phyloP scores from a whole-genome alignment of 2,329 filamentous ascomycete genomes.

The Cladosporium cucumerinum region DNA sequence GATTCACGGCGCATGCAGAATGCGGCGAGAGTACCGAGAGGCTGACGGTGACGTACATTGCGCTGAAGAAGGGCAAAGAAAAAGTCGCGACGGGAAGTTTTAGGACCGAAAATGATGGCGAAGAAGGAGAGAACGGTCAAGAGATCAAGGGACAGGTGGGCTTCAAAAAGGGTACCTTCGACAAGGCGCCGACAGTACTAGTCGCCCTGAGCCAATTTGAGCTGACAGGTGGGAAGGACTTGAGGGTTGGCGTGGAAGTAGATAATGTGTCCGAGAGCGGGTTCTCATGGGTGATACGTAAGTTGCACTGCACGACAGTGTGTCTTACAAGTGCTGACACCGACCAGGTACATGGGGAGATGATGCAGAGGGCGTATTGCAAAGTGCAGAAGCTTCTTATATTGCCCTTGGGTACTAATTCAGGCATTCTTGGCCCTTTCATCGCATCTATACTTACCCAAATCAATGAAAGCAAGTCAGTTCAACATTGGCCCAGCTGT shows the following conservation, averaged over 20 bases:
- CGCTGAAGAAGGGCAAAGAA: conserved; percentile 20
- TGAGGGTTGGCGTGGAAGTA: conserved; percentile 15
- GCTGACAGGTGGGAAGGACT: conserved; percentile 7
- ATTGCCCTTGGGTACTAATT: conserved; percentile 14
- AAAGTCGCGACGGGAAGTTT: conserved; percentile 21
- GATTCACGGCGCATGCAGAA: conserved; percentile 19
- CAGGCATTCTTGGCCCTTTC: not conserved
- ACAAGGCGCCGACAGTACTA: conserved; percentile 20
- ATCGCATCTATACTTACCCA: not conserved
- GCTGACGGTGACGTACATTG: conserved; percentile 19
- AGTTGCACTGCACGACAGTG: not conserved
- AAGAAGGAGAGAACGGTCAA: not conserved
- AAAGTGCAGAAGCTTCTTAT: conserved; percentile 13
- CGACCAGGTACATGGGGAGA: conserved; percentile 10
- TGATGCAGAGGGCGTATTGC: not conserved
- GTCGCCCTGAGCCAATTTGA: conserved; percentile 15
- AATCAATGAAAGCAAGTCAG: not conserved
- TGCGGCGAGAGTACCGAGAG: conserved; percentile 18
- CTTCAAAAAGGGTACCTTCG: conserved; percentile 18
- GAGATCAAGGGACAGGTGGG: conserved; percentile 14
- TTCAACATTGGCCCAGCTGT: not conserved
- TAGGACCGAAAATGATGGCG: conserved; percentile 13
- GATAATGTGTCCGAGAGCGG: conserved; percentile 7
- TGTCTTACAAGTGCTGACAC: not conserved
- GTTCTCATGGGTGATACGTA: conserved; percentile 14